Evolutionary conservation across 495 filamentous ascomycete genomes (phyloP).

Genomic region (Venustampulla echinocandica): DNA sequence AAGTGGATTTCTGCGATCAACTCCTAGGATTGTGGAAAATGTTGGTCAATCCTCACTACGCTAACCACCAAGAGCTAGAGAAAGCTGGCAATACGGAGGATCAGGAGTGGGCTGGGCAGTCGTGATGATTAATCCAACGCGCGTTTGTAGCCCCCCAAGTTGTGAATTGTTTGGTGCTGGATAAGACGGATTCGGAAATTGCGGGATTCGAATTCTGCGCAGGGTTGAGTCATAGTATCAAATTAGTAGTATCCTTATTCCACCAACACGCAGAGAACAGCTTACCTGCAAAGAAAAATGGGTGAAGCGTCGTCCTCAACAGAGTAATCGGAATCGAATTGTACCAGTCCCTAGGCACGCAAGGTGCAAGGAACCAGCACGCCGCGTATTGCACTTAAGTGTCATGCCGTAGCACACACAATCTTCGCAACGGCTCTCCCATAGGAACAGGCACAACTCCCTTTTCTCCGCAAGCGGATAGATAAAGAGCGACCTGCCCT

Average conservation of each 20-base stretch:
- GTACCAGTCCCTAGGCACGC: conserved; percentile 45
- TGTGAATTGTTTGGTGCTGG: too few species aligned
- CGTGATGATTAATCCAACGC: too few species aligned
- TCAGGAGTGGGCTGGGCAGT: too few species aligned
- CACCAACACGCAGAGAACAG: conserved; percentile 14
- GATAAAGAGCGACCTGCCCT: conserved; percentile 41
- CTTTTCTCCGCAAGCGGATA: conserved; percentile 30
- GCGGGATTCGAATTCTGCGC: neutral
- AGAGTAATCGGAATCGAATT: conserved; percentile 99
- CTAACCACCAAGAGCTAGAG: too few species aligned
- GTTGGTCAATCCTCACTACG: neutral
- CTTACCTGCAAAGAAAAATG: conserved; percentile 49
- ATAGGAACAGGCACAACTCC: conserved; percentile 45
- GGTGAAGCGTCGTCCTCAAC: conserved; percentile 73
- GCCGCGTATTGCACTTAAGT: conserved; percentile 99
- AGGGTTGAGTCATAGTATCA: neutral
- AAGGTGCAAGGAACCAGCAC: conserved; percentile 47
- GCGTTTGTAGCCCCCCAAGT: too few species aligned
- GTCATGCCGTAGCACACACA: conserved; percentile 57
- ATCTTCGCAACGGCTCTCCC: conserved; percentile 92
- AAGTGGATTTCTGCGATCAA: neutral
- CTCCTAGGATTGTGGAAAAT: neutral
- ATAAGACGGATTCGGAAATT: neutral
- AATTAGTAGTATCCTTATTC: conserved; percentile 26
- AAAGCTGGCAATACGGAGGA: too few species aligned